phyloP scores from a whole-genome alignment of 441 rosid species.

The Populus tomentosa region DNA sequence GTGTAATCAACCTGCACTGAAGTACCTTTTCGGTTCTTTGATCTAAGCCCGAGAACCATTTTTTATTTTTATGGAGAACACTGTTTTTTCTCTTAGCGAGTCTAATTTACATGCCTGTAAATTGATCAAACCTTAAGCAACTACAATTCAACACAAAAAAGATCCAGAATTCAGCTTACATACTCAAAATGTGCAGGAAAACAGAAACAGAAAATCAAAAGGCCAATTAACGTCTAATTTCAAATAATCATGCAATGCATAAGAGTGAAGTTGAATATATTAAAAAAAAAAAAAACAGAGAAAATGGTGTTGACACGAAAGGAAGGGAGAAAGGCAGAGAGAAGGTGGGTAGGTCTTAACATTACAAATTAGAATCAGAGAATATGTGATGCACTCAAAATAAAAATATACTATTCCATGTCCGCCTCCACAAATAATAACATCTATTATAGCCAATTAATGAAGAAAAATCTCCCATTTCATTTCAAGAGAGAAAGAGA shows the following conservation, averaged over 20 bases:
- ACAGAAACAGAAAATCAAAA: background rate
- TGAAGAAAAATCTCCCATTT: background rate
- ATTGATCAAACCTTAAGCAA: conserved; percentile 5
- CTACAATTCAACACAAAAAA: conserved; percentile 3
- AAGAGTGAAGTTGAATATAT: background rate
- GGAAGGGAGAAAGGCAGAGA: conserved; percentile 5
- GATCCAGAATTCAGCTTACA: background rate
- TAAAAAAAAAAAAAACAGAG: background rate
- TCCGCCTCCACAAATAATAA: conserved; percentile 14
- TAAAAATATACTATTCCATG: conserved; percentile 4
- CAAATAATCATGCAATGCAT: background rate
- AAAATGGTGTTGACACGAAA: background rate
- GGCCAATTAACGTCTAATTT: background rate
- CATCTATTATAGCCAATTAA: background rate
- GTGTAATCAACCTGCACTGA: conserved; percentile 48
- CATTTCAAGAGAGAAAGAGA: conserved; percentile 5
- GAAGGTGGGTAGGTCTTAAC: conserved; percentile 16
- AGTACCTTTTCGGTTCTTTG: conserved; percentile 56
- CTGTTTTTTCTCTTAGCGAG: conserved; percentile 9
- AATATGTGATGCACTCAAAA: background rate
- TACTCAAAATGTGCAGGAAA: background rate
- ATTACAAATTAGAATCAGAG: background rate
- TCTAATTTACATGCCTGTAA: conserved; percentile 14
- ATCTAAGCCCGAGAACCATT: conserved; percentile 77
- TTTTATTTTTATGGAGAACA: conserved; percentile 5